Base-by-base conservation (phyloP, 2,329 filamentous ascomycete genomes). In the Colletotrichum sp. region DNA sequence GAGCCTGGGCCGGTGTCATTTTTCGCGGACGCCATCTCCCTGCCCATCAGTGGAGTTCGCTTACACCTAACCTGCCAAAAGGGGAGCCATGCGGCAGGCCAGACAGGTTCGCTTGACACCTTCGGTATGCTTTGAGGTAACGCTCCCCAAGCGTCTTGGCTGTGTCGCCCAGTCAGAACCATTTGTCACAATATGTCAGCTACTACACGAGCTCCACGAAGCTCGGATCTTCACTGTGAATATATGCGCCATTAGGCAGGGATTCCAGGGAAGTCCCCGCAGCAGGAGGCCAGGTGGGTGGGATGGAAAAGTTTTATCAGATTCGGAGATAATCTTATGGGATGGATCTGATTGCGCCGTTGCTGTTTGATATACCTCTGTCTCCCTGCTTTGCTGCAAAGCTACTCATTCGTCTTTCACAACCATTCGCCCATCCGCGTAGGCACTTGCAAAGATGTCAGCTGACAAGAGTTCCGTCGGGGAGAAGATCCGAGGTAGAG, bases 291-390 rank as follows among this genome's bases (percentile, higher is more conserved):
- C 0, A 21, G 43, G 43, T 24, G 3, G 43, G n/a, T 12, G n/a
- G 28, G 26, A 73, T 65, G 30, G 28, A 60, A 61, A 16, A 48
- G n/a, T 26, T 38, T 74, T 66, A 71, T 74, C 32, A 61, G 71
- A 71, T 74, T 66, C 34, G 28, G 34, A 71, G 66, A 70, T 70
- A 70, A 61, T 70, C 66, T 70, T 6, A 21, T 68, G 21, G 32
- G 0, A 34, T 24, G 32, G 18, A 56, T 60, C 13, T 6, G 32
- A 34, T 6, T 58, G 18, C 9, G 18, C 34, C 55, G 43, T 52
- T 52, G 56, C 52, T 60, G 66, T 28, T 34, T 60, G 66, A 70
- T 62, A 70, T 48, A 70, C 34, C 36, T 61, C 10, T 12, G 32
- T n/a, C 34, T 15, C 24, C 55, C 52, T 18, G 0, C 16, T 12